Evolutionary conservation across 495 filamentous ascomycete genomes (phyloP).

Genomic region (Podospora anserina): DNA sequence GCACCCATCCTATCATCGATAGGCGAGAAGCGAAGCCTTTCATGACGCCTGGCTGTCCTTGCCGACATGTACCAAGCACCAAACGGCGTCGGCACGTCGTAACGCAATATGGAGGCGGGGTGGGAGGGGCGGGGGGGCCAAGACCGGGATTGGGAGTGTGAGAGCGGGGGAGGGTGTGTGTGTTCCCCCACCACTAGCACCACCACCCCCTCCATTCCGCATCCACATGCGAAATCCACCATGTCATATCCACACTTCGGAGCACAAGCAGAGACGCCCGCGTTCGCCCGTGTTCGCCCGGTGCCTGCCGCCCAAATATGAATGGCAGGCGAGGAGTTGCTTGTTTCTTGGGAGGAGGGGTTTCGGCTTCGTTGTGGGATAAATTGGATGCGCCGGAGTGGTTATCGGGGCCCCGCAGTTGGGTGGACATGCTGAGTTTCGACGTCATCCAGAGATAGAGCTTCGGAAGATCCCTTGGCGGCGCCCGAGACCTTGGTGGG

Average conservation of each 20-base stretch:
- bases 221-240: slow-evolving; percentile 1
- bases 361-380: neutral
- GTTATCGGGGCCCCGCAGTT: neutral
- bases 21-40: neutral
- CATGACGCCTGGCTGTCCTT: neutral
- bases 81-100: neutral
- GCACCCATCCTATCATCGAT: neutral
- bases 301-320: neutral
- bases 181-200: slow-evolving; percentile 5
- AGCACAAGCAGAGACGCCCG: slow-evolving; percentile 1
- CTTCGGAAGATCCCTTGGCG: neutral
- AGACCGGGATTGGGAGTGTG: slow-evolving; percentile 1
- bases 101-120: slow-evolving; percentile 6
- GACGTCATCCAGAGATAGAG: neutral
- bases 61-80: neutral
- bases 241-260: slow-evolving; percentile 3
- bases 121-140: neutral
- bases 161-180: slow-evolving; percentile 1
- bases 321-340: neutral
- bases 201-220: slow-evolving; percentile 2
- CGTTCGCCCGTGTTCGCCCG: slow-evolving; percentile 4
- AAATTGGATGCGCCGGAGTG: no score
- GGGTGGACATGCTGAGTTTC: neutral
- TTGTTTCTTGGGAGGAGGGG: neutral
- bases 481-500: neutral